These are phyloP conservation scores for Naganishia onofrii DNA, from an alignment of 768 basidiomycete species.

Conservation along the genomic window DNA sequence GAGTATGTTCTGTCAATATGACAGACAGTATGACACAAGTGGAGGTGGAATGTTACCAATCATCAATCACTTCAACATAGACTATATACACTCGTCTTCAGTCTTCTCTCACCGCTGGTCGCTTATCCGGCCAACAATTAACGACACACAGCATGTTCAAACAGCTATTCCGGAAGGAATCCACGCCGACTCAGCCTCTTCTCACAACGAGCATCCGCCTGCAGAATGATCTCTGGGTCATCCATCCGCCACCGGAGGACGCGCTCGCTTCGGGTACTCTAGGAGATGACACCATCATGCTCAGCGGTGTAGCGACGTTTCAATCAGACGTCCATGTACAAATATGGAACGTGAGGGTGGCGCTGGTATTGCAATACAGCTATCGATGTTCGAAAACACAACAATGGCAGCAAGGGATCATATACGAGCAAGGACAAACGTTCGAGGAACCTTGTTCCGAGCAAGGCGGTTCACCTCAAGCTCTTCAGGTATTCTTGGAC, in stretches of 20 bases:
- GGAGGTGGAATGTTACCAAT: too few species aligned
- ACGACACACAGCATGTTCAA: slow-evolving; percentile 5
- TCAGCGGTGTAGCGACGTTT: slow-evolving; percentile 11
- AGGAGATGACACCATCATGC: slow-evolving; percentile 16
- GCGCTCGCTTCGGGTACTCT: background rate
- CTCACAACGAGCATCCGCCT: slow-evolving; percentile 8
- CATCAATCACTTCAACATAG: too few species aligned
- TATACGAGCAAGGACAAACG: slow-evolving; percentile 15
- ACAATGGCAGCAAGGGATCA: background rate
- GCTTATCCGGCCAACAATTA: too few species aligned
- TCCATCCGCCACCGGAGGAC: slow-evolving; percentile 8
- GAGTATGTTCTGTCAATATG: background rate
- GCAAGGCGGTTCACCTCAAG: background rate
- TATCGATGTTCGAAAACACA: background rate
- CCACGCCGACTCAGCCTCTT: background rate
- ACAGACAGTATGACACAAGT: too few species aligned
- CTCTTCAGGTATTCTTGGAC: slow-evolving; percentile 6
- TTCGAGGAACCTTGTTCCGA: background rate
- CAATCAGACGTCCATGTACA: background rate
- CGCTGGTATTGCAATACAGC: slow-evolving; percentile 15
- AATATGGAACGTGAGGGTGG: slow-evolving; percentile 1
- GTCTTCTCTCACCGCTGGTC: too few species aligned
- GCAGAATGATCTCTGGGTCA: slow-evolving; percentile 18
- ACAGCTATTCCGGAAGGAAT: background rate
- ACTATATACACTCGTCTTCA: too few species aligned